Evolutionary conservation across 106 monocot species (phyloP).

Genomic region (Dendrobium nobile): DNA sequence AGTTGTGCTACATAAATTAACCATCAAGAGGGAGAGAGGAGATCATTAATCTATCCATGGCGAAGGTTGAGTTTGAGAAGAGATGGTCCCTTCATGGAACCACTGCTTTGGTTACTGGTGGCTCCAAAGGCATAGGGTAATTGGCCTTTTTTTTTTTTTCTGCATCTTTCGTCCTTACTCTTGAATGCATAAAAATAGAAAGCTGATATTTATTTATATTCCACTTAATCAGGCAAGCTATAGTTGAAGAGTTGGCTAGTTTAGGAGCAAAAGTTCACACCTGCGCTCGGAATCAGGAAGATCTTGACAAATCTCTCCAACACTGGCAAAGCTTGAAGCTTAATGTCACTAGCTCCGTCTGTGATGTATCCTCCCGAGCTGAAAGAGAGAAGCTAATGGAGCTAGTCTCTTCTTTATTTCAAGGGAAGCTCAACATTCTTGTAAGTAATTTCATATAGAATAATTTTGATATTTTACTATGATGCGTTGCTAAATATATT

Average conservation of each 20-base stretch:
- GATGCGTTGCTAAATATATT: background rate
- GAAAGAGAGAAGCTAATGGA: constrained; percentile 42
- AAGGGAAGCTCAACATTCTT: constrained; percentile 79
- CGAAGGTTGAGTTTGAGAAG: no score
- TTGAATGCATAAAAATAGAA: background rate
- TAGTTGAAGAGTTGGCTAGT: constrained; percentile 65
- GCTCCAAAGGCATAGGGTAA: constrained; percentile 49
- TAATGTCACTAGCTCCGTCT: constrained; percentile 49
- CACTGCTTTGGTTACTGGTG: no score
- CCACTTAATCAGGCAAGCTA: constrained; percentile 14
- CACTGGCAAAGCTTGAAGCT: constrained; percentile 41
- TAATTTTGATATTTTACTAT: background rate
- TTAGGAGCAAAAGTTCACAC: constrained; percentile 70
- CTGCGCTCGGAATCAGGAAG: constrained; percentile 57
- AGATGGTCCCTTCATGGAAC: no score
- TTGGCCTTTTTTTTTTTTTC: background rate
- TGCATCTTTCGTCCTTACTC: background rate
- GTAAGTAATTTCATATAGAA: constrained; percentile 21
- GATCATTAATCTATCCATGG: no score
- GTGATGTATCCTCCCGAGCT: constrained; percentile 30
- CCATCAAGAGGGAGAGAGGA: no score
- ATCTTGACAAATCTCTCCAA: constrained; percentile 43
- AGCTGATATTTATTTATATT: no score
- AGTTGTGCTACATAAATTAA: no score
- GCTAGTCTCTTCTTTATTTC: constrained; percentile 25